Evolutionary conservation across 768 basidiomycete species (phyloP).

Genomic region (Pilatotrama ljubarskyi): DNA sequence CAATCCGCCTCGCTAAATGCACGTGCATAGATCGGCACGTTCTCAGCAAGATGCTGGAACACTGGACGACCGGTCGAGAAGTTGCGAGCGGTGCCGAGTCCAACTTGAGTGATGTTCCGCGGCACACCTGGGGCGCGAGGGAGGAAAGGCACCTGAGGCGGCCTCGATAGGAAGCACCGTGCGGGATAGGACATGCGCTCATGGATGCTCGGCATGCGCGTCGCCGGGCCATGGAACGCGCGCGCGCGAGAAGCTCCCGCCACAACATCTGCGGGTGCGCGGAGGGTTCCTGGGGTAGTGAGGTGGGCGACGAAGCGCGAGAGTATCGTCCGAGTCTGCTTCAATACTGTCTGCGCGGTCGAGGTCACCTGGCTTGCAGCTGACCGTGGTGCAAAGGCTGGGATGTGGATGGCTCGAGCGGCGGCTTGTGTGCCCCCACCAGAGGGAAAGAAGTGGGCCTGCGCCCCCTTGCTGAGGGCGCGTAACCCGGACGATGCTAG

Average conservation of each 20-base stretch:
- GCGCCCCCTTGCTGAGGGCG: constrained; percentile 26
- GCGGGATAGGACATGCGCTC: constrained; percentile 58
- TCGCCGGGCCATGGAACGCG: constrained; percentile 28
- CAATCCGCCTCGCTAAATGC: constrained; percentile 76
- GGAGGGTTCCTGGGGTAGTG: constrained; percentile 50
- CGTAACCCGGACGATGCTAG: constrained; percentile 33
- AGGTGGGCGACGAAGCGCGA: constrained; percentile 57
- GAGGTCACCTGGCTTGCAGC: constrained; percentile 31
- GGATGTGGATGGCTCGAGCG: constrained; percentile 47
- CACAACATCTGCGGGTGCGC: constrained; percentile 33
- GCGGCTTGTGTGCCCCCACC: constrained; percentile 23
- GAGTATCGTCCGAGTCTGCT: constrained; percentile 55
- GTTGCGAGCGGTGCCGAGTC: constrained; percentile 72
- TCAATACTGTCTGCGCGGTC: constrained; percentile 47
- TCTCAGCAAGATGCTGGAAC: constrained; percentile 75
- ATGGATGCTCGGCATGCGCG: constrained; percentile 43
- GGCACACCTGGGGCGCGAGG: constrained; percentile 57
- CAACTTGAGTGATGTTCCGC: constrained; percentile 60
- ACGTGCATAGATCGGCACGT: constrained; percentile 70
- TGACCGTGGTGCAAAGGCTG: constrained; percentile 39
- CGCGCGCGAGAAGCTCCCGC: constrained; percentile 25
- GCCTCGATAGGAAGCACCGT: constrained; percentile 50
- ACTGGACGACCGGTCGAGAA: constrained; percentile 74
- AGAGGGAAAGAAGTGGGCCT: constrained; percentile 20
- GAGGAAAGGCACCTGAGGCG: constrained; percentile 49